Percentiles rank a stretch among this genome's conserved stretches.
These are phyloP conservation scores for Nelumbo lutea DNA, from an alignment of 164 flowering plant genomes.

Conservation along the genomic window DNA sequence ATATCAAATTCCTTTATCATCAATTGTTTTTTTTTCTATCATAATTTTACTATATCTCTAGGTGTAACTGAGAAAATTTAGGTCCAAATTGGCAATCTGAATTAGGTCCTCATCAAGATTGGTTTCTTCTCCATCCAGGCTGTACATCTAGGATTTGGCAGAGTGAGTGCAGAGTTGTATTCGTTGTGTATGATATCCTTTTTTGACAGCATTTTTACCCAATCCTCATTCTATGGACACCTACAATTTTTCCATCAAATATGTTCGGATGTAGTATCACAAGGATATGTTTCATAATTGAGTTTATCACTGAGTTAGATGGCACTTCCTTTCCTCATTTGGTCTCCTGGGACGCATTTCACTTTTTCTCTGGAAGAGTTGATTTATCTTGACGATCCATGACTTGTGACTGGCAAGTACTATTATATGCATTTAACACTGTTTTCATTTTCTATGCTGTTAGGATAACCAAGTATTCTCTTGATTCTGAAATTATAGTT, in stretches of 20 bases:
- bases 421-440: no score
- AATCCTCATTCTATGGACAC: slow-evolving; percentile 8
- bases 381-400: no score
- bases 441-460: no score
- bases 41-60: slow-evolving; percentile 7
- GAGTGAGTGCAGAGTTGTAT: slow-evolving; percentile 16
- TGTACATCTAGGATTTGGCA: slow-evolving; percentile 17
- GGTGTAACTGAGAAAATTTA: slow-evolving; percentile 13
- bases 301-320: not conserved
- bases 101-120: slow-evolving; percentile 8
- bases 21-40: slow-evolving; percentile 2
- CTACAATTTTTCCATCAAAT: slow-evolving; percentile 10
- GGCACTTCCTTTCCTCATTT: not conserved
- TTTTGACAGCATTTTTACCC: slow-evolving; percentile 13
- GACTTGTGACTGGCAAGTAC: no score
- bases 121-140: slow-evolving; percentile 17
- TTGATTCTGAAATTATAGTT: no score
- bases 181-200: slow-evolving; percentile 29
- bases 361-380: no score
- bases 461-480: no score
- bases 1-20: not conserved
- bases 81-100: slow-evolving; percentile 14
- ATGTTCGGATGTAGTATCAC: slow-evolving; percentile 6
- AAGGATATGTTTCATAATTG: not conserved
- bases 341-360: not conserved